Base-by-base conservation (phyloP, 768 basidiomycete genomes). In the Suillus paluster region DNA sequence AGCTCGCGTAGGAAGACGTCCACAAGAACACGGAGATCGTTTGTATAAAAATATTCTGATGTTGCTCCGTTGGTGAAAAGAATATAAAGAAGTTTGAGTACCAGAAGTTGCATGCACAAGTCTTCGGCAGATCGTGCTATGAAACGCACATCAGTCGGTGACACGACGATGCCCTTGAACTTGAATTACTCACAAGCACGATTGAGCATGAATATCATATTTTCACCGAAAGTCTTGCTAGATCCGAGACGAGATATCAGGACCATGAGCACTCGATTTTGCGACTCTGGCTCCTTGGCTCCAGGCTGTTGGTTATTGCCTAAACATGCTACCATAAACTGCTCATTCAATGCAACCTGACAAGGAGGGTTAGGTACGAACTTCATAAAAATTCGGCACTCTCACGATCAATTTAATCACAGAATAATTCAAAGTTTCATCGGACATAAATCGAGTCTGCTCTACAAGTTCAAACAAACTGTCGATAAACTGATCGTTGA, bases 141-240 rank as follows among this genome's bases (percentile, higher is more conserved):
- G 23, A 17, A n/a, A 57, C 27, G 44, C 59, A 46, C 11, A 38
- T 69, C 57, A 67, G 63, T n/a, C 4, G 27, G 5, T 44, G 49
- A 52, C 60, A 11, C 61, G 49, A 36, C 56, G 10, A n/a, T 19
- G 6, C 8, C 19, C 59, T n/a, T 1, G n/a, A n/a, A n/a, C n/a
- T n/a, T n/a, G n/a, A 41, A 39, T 41, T 14, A 82, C 92, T 68
- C 70, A 96, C 95, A 84, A 49, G 96, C 92, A 62, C 97, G 88
- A 70, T 99, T 99, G 49, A 99, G 80, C 92, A 99, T 99, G 75
- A 98, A 99, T 60, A 99, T 98, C 83, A 99, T 86, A 72, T 99
- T 99, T 78, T 95, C 96, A 4, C 96, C 95, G 70, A 99, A 97
- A 1, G 97, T 97, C 79, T 92, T 93, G 75, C 88, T 92, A n/a